These are phyloP conservation scores for Novymonas esmeraldas DNA, from an alignment of 208 protist species.

Conservation along the genomic window DNA sequence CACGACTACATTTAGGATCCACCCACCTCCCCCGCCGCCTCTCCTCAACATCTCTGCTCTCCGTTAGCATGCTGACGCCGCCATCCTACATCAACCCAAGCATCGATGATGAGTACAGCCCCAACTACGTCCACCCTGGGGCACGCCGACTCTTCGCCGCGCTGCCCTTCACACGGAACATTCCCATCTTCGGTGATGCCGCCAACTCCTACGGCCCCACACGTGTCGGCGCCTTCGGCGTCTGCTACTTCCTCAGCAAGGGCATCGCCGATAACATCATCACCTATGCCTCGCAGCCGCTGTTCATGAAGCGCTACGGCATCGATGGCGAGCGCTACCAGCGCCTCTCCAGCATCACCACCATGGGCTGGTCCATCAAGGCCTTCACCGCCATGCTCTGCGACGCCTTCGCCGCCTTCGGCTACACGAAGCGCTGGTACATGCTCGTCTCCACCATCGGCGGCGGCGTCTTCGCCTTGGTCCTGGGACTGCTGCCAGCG, in stretches of 20 bases:
- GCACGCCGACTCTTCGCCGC: slow-evolving; percentile 35
- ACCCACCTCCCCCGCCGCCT: no score
- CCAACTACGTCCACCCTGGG: slow-evolving; percentile 41
- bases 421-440: slow-evolving; percentile 85
- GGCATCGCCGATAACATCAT: slow-evolving; percentile 57
- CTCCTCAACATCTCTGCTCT: no score
- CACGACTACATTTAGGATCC: background rate
- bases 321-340: slow-evolving; percentile 47
- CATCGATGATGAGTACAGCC: slow-evolving; percentile 25
- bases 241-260: slow-evolving; percentile 60
- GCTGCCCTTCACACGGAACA: slow-evolving; percentile 22
- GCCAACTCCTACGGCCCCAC: slow-evolving; percentile 44
- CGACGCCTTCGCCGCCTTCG: slow-evolving; percentile 58
- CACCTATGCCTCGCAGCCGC: slow-evolving; percentile 33
- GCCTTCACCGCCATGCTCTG: slow-evolving; percentile 61
- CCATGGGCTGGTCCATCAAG: slow-evolving; percentile 72
- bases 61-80: background rate
- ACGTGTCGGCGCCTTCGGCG: slow-evolving; percentile 32
- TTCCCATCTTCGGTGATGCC: slow-evolving; percentile 49
- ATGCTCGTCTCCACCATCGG: slow-evolving; percentile 44
- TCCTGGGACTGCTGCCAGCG: slow-evolving; percentile 46
- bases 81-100: background rate
- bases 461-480: slow-evolving; percentile 41
- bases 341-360: slow-evolving; percentile 44
- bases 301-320: slow-evolving; percentile 55